phyloP scores from a whole-genome alignment of 306 rosid species.

The peach (Prunus persica) region DNA sequence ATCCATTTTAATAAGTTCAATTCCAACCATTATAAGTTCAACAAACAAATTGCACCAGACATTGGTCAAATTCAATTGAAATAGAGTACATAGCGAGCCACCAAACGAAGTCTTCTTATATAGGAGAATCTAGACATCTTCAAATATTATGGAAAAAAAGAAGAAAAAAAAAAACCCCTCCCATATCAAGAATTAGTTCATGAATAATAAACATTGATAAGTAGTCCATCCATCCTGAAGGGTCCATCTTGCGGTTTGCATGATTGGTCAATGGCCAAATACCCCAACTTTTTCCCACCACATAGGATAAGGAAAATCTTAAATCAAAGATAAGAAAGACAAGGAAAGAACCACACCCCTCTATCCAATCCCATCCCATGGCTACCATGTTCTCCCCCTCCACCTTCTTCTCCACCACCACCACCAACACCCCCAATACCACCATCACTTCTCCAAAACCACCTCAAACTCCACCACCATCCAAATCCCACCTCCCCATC shows the following conservation, averaged over 20 bases:
- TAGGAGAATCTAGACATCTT: no score
- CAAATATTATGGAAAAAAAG: no score
- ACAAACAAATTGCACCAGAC: no score
- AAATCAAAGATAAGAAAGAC: background rate
- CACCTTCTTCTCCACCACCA: conserved; percentile 39
- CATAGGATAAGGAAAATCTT: conserved; percentile 33
- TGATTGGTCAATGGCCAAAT: background rate
- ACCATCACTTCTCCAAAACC: conserved; percentile 41
- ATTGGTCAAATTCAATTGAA: no score
- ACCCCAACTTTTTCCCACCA: background rate
- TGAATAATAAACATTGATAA: no score
- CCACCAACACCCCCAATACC: conserved; percentile 32
- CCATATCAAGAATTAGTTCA: no score
- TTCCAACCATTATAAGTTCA: no score
- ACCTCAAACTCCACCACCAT: conserved; percentile 19
- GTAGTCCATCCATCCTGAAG: background rate
- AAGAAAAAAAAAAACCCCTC: no score
- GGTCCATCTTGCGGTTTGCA: background rate
- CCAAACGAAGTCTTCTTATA: no score
- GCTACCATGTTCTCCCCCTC: conserved; percentile 52
- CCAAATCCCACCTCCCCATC: conserved; percentile 30
- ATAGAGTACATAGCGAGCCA: no score
- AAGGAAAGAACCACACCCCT: background rate
- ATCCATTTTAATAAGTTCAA: no score
- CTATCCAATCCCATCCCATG: conserved; percentile 31